These are phyloP conservation scores for Kappamyces sp. DNA, from an alignment of 192 early-diverging fungal species.

Conservation along the genomic window DNA sequence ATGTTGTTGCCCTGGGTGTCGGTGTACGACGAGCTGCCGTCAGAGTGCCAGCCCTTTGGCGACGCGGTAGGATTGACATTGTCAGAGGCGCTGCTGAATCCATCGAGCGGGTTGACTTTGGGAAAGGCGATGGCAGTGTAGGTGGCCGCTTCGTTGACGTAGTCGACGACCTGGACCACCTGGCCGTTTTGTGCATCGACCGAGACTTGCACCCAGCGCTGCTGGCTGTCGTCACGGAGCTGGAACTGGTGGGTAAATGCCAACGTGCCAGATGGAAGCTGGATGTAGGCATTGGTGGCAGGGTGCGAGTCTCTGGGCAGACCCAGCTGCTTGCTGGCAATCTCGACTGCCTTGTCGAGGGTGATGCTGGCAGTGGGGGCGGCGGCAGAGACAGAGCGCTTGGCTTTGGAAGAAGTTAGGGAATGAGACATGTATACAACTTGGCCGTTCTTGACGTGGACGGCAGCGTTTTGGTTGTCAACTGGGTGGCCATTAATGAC, in stretches of 20 bases:
- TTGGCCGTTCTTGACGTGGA: constrained; percentile 17
- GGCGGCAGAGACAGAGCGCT: background rate
- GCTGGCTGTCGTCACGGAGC: background rate
- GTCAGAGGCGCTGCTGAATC: constrained; percentile 7
- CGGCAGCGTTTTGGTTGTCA: constrained; percentile 12
- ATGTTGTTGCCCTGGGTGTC: constrained; percentile 14
- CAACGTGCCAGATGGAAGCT: constrained; percentile 9
- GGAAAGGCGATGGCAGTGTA: constrained; percentile 14
- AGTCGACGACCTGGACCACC: constrained; percentile 13
- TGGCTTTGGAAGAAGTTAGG: background rate
- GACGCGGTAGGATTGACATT: constrained; percentile 20
- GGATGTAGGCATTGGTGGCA: constrained; percentile 8
- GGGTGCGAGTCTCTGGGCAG: background rate
- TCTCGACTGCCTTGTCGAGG: constrained; percentile 9
- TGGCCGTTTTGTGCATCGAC: constrained; percentile 16
- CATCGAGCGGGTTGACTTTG: constrained; percentile 9
- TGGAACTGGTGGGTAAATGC: constrained; percentile 13
- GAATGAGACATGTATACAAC: constrained; percentile 3
- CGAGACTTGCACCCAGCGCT: constrained; percentile 9
- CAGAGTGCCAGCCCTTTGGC: constrained; percentile 38
- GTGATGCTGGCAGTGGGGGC: background rate
- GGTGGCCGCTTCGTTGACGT: constrained; percentile 2
- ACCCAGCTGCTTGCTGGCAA: background rate
- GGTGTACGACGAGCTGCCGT: constrained; percentile 26
- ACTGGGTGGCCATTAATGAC: constrained; percentile 5